Base-by-base conservation (phyloP, 2,329 filamentous ascomycete genomes). In the Pyrenochaeta sp. region DNA sequence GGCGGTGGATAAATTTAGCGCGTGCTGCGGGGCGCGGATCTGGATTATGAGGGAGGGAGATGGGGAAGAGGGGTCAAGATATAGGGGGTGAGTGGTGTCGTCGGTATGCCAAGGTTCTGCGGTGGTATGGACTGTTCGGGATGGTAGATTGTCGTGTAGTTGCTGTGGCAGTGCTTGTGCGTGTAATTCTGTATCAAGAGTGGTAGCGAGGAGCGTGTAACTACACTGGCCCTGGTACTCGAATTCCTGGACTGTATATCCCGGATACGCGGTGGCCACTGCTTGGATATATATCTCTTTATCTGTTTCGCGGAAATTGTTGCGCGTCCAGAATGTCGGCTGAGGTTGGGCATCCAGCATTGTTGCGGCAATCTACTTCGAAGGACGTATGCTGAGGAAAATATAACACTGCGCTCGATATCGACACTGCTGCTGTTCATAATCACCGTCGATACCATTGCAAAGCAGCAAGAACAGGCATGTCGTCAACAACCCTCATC, bases 181-280 rank as follows among this genome's bases (percentile, higher is more conserved):
- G n/a, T n/a, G n/a, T n/a, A n/a, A n/a, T n/a, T n/a, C n/a, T n/a
- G n/a, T n/a, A 6, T 14, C 19, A 17, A 6, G 19, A 15, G 22
- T 23, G 22, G 32, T 23, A 9, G 51, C 7, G 7, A 51, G 14
- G 6, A 63, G 7, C 1, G 61, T 63, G 35, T 55, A 58, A 35
- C 59, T 63, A 34, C 61, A 65, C 27, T 58, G 53, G 4, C 61
- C 61, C 22, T 65, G 60, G 4, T 59, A 11, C 11, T 27, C 26
- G 10, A 54, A 47, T 38, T 58, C 48, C n/a, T 48, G 35, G 3
- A 61, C 22, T 6, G n/a, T 10, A 21, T 37, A 19, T 1, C 21
- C 37, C 3, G 26, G 29, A 41, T 53, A 61, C 6, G 21, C 15
- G 2, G 24, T 21, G 28, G 32, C 13, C 8, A 61, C 21, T 32